Percentiles rank a stretch among this genome's conserved stretches.
Evolutionary conservation across 2,329 filamentous ascomycete species (phyloP).

Genomic region (Pseudopyrenochaeta lycopersici): DNA sequence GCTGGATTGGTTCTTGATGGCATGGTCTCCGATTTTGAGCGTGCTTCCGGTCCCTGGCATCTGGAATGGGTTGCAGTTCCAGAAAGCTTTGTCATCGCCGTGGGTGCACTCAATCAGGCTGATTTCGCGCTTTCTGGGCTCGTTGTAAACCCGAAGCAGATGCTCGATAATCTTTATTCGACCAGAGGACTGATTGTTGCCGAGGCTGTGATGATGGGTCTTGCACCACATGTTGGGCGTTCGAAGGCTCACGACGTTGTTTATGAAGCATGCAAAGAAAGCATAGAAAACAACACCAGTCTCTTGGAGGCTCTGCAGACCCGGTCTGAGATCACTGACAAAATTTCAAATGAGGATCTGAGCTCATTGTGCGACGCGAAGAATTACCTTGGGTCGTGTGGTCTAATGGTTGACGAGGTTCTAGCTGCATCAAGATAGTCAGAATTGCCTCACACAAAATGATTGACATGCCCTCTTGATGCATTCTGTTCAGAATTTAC

Average conservation of each 20-base stretch:
- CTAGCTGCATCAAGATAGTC: constrained; percentile 39
- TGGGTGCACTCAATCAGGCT: constrained; percentile 63
- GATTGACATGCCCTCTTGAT: neutral
- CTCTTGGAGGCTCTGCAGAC: constrained; percentile 56
- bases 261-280: constrained; percentile 63
- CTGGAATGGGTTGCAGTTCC: constrained; percentile 67
- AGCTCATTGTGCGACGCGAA: constrained; percentile 64
- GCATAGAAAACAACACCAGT: constrained; percentile 56
- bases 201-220: constrained; percentile 69
- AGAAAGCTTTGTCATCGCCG: constrained; percentile 62
- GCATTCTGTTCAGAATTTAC: neutral
- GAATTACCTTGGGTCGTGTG: constrained; percentile 54
- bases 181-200: constrained; percentile 64
- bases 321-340: constrained; percentile 52
- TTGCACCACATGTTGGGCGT: constrained; percentile 62
- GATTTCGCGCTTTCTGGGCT: constrained; percentile 63
- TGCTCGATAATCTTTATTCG: constrained; percentile 62
- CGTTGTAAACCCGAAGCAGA: constrained; percentile 59
- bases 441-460: neutral
- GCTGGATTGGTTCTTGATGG: constrained; percentile 63
- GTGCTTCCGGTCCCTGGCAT: constrained; percentile 67
- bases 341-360: constrained; percentile 59
- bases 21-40: constrained; percentile 67
- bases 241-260: constrained; percentile 65
- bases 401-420: constrained; percentile 48